A percentile compares a stretch with the other conserved stretches of the same genome.
phyloP scores from a whole-genome alignment of 768 basidiomycete genomes.

The Gyrodon lividus region DNA sequence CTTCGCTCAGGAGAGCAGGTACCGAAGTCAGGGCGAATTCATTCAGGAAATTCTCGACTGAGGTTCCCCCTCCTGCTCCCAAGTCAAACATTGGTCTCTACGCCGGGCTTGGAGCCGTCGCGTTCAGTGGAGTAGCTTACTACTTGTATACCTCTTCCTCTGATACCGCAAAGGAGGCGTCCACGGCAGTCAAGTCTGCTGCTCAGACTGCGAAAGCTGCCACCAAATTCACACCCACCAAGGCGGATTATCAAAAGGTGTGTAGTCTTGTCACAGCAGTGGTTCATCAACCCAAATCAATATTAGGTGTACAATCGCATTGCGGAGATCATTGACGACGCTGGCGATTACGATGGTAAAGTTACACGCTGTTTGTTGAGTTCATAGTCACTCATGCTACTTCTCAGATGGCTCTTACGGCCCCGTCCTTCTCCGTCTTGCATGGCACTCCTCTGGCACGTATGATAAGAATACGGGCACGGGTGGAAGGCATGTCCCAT shows the following conservation, averaged over 20 bases:
- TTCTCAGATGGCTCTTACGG: conserved; percentile 80
- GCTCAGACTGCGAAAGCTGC: conserved; percentile 61
- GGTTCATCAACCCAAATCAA: neutral
- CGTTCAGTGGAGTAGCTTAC: conserved; percentile 61
- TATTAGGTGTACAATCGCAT: conserved; percentile 86
- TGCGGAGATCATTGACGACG: conserved; percentile 72
- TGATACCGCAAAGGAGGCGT: conserved; percentile 49
- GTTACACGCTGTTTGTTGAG: neutral
- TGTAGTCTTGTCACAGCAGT: conserved; percentile 2
- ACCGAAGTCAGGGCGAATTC: conserved; percentile 37
- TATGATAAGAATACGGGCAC: conserved; percentile 78
- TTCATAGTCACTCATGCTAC: conserved; percentile 1
- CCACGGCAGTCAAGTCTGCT: conserved; percentile 58
- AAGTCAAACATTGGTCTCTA: conserved; percentile 61
- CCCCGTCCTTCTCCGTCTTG: conserved; percentile 84
- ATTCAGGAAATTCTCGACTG: conserved; percentile 62
- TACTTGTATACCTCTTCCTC: conserved; percentile 50
- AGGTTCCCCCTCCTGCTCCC: conserved; percentile 39
- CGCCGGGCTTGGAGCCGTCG: conserved; percentile 59
- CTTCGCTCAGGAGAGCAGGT: conserved; percentile 26
- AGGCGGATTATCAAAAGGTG: conserved; percentile 90
- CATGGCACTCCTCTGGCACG: conserved; percentile 94
- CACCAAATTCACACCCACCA: conserved; percentile 69
- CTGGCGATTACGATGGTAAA: conserved; percentile 78
- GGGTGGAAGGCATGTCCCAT: conserved; percentile 66